Evolutionary conservation across 306 rosid species (phyloP), one percentile per base, ranked within the genome.

Genomic region (Vachellia collinsii): DNA sequence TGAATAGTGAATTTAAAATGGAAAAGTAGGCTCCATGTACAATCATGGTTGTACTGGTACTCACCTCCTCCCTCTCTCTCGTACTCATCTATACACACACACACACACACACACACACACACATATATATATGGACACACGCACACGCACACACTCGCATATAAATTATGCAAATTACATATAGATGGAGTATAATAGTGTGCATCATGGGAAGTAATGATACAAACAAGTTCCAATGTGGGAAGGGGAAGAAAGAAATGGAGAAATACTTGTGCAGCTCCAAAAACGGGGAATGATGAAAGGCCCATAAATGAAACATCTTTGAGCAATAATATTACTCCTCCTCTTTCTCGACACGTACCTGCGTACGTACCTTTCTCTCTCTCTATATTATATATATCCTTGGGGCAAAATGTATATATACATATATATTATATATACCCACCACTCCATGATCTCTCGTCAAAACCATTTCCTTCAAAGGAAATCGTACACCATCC

Each of bases 381-480:
- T 29, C 34, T 29, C 1, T 29, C n/a, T n/a, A n/a, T n/a, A n/a
- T n/a, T n/a, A n/a, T n/a, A n/a, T n/a, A n/a, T n/a, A n/a, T n/a
- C n/a, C n/a, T n/a, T n/a, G n/a, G n/a, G n/a, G n/a, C n/a, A n/a
- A n/a, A n/a, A n/a, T n/a, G n/a, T 69, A 8, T 54, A 1, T 10
- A 6, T 58, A 10, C 36, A 1, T 51, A 2, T 20, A 11, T 56
- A 56, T n/a, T 56, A 22, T 22, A 48, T 48, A 48, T 48, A 56
- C 6, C 83, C 79, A 77, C 48, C 76, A 19, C 63, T 68, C 86
- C 87, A 83, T 81, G 9, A 8, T 67, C 70, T 77, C 46, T 71
- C 25, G 4, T 17, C n/a, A 70, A 68, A 37, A 77, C 81, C 13
- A 81, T 85, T 88, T 88, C 87, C 87, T 54, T 72, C 8, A n/a